Conservation (phyloP, 208 protist genomes). For the Leishmania braziliensis region DNA sequence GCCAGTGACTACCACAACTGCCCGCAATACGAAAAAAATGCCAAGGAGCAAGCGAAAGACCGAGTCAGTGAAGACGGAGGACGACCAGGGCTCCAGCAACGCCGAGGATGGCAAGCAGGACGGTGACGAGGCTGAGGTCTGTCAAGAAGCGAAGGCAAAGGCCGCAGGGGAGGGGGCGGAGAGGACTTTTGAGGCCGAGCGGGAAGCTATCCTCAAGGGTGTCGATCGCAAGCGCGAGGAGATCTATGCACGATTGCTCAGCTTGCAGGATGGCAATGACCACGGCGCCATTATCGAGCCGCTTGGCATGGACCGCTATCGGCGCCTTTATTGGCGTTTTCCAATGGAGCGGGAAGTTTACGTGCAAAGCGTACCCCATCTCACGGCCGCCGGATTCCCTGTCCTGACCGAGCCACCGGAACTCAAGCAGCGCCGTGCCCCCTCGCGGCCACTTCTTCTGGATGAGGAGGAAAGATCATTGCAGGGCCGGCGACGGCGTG, state of each 20-base stretch:
- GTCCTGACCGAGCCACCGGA: constrained; percentile 42
- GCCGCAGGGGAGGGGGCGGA: constrained; percentile 3
- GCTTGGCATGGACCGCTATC: constrained; percentile 86
- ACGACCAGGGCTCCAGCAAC: background rate
- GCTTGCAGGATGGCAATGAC: constrained; percentile 52
- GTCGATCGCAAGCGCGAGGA: constrained; percentile 42
- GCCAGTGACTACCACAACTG: background rate
- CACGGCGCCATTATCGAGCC: constrained; percentile 65
- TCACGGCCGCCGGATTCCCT: constrained; percentile 36
- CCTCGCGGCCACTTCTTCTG: constrained; percentile 30
- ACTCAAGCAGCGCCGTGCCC: constrained; percentile 12
- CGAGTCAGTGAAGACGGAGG: background rate
- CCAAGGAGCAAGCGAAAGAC: background rate
- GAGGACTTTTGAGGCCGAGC: constrained; percentile 35
- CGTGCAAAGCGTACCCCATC: constrained; percentile 67
- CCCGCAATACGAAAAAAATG: constrained; percentile 2
- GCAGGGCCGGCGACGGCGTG: background rate
- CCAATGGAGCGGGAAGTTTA: constrained; percentile 65
- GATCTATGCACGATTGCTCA: constrained; percentile 35
- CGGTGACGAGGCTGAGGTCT: constrained; percentile 11
- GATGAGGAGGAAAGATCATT: constrained; percentile 43
- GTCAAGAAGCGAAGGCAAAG: background rate
- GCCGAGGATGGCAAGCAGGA: constrained; percentile 8
- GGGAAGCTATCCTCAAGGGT: constrained; percentile 38
- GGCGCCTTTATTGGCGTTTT: constrained; percentile 88